Conservation (phyloP, 495 filamentous ascomycete species). For the Penicillium verhagenii region DNA sequence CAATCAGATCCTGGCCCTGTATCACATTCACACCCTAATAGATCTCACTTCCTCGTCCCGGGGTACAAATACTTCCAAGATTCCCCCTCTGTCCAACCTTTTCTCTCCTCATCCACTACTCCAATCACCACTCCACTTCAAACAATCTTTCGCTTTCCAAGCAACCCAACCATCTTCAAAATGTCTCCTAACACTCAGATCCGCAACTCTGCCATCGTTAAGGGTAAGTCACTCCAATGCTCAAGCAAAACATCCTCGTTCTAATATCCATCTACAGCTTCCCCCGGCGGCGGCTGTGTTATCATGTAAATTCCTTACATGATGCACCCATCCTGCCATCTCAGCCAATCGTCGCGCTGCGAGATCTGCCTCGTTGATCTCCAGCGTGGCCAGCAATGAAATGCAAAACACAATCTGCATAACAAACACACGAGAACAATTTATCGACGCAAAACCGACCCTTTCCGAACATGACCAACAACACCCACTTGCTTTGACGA, state of each 20-base stretch:
- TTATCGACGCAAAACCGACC: conserved; percentile 5
- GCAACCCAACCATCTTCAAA: conserved; percentile 25
- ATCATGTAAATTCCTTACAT: conserved; percentile 33
- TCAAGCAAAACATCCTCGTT: background rate
- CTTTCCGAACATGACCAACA: conserved; percentile 9
- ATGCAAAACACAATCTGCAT: conserved; percentile 6
- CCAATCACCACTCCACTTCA: conserved; percentile 19
- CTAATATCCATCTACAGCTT: conserved; percentile 23
- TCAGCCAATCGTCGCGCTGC: conserved; percentile 6
- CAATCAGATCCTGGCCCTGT: background rate
- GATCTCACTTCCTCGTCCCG: too few relatives aligned
- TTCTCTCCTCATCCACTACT: conserved; percentile 12
- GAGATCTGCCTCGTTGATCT: background rate
- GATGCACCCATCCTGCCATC: conserved; percentile 4
- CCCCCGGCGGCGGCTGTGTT: conserved; percentile 41
- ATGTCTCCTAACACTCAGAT: conserved; percentile 37
- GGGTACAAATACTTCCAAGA: conserved; percentile 11
- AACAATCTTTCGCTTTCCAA: conserved; percentile 28
- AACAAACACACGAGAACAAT: background rate
- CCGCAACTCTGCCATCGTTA: conserved; percentile 28
- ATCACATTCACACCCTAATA: too few relatives aligned
- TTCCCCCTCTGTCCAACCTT: background rate
- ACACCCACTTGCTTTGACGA: conserved; percentile 4
- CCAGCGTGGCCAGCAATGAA: background rate
- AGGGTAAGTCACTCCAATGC: conserved; percentile 23